Base-by-base conservation (phyloP, 2,329 filamentous ascomycete genomes). In the Cercospora beticola region DNA sequence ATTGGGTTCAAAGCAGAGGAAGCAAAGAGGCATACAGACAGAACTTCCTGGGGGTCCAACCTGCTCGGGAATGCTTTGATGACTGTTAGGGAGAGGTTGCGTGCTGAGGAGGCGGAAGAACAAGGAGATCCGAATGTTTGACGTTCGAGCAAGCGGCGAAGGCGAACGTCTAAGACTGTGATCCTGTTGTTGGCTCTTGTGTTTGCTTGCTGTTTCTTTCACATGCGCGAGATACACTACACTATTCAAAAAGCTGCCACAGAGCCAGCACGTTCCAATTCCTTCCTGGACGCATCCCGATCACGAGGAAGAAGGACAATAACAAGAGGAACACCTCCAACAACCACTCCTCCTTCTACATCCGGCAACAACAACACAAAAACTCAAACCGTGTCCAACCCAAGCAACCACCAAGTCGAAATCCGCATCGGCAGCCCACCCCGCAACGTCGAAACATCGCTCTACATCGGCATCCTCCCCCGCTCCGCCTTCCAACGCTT, bases 1-100 rank as follows among this genome's bases (percentile, higher is more conserved):
- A 81, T 92, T 46, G 89, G 89, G 4, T 90, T 86, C 73, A 81
- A 79, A 65, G 70, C 31, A 1, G 54, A 28, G 26, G 60, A 63
- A 10, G 62, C 30, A 30, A 65, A 33, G 60, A 63, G 54, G 60
- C 60, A 63, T 54, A 26, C 30, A 16, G 33, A 63, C 8, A 14
- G 68, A 14, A 54, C 10, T 12, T 10, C 77, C 3, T 92, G 89
- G 90, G 89, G 89, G 0, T 28, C 58, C 30, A 68, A 66, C n/a
- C 23, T 58, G n/a, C 63, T 68, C 46, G 66, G 54, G 1, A 28
- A 40, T 21, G 66, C 40, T 28, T 43, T 56, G 61, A 64, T 64
- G 66, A 64, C 49, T 52, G 66, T 64, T 12, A 54, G 66, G n/a
- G 52, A 60, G 28, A 49, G 40, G 16, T 18, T 68, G 52, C 36